A percentile compares a stretch with the other conserved stretches of the same genome.
These are phyloP conservation scores for Neurospora discreta DNA, from an alignment of 495 filamentous ascomycete species.

Conservation along the genomic window DNA sequence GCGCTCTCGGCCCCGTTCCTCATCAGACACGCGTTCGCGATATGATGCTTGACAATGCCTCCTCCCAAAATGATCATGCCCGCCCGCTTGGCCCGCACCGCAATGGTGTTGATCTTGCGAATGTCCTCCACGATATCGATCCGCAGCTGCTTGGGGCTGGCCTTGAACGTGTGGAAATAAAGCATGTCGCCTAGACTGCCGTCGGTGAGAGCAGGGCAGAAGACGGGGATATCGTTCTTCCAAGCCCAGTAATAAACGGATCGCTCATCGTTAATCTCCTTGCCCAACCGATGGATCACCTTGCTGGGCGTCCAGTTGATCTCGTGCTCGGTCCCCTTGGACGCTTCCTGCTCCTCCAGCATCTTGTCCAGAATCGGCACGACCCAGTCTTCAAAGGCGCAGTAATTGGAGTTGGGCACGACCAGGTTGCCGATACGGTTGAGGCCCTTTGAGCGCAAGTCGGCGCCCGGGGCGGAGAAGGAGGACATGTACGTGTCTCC, in stretches of 20 bases:
- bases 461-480: slow-evolving; percentile 63
- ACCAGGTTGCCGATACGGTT: slow-evolving; percentile 94
- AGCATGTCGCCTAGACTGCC: slow-evolving; percentile 94
- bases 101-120: slow-evolving; percentile 76
- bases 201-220: slow-evolving; percentile 92
- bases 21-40: slow-evolving; percentile 95
- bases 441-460: slow-evolving; percentile 68
- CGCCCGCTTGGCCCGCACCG: slow-evolving; percentile 67
- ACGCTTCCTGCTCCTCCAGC: slow-evolving; percentile 84
- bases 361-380: slow-evolving; percentile 82
- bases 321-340: slow-evolving; percentile 53
- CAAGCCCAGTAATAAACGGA: slow-evolving; percentile 92
- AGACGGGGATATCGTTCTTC: slow-evolving; percentile 88
- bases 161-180: slow-evolving; percentile 89
- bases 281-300: slow-evolving; percentile 74
- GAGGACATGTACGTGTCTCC: slow-evolving; percentile 85
- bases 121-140: slow-evolving; percentile 89
- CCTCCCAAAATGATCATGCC: slow-evolving; percentile 95
- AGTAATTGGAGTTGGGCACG: slow-evolving; percentile 97
- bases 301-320: slow-evolving; percentile 85
- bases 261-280: slow-evolving; percentile 80
- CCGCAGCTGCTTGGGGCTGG: slow-evolving; percentile 62
- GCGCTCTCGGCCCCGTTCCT: slow-evolving; percentile 92
- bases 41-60: slow-evolving; percentile 91
- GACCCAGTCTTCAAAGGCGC: slow-evolving; percentile 94